A percentile compares a stretch with the other conserved stretches of the same genome.
Conservation (phyloP, 148 eudicot species). For the Heliosperma pusillum region DNA sequence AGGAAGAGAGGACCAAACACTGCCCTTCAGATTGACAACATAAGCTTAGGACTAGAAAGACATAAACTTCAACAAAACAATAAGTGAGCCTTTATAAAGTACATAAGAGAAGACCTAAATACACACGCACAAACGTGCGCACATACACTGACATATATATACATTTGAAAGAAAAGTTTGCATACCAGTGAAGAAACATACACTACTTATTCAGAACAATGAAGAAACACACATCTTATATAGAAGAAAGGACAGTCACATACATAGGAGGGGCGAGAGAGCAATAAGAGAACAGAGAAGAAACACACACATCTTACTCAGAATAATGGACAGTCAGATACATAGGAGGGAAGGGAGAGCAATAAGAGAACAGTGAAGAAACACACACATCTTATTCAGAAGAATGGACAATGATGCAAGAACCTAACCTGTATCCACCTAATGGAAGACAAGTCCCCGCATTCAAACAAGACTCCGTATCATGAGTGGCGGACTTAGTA, state of each 20-base stretch:
- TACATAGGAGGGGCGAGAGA: not conserved
- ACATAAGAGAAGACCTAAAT: not conserved
- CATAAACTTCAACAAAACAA: not conserved
- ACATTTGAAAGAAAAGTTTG: not conserved
- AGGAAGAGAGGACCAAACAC: slow-evolving; percentile 99
- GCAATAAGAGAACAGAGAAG: not conserved
- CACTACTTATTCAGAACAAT: no score
- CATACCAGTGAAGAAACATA: not conserved
- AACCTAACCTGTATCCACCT: slow-evolving; percentile 93
- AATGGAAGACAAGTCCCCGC: slow-evolving; percentile 80
- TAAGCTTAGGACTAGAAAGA: slow-evolving; percentile 14
- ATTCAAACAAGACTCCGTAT: slow-evolving; percentile 83
- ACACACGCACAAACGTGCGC: not conserved
- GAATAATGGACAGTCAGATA: not conserved
- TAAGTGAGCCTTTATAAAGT: not conserved
- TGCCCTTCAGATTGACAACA: slow-evolving; percentile 61
- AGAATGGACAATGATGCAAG: not conserved
- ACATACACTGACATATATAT: not conserved
- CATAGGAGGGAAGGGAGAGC: not conserved
- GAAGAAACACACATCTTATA: not conserved
- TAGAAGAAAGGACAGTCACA: not conserved
- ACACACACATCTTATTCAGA: not conserved
- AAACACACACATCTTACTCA: not conserved
- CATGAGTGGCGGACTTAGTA: slow-evolving; percentile 77
- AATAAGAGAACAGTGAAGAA: not conserved